Evolutionary conservation across 140 eudicot species (phyloP).

Genomic region (Flaveria floridana): DNA sequence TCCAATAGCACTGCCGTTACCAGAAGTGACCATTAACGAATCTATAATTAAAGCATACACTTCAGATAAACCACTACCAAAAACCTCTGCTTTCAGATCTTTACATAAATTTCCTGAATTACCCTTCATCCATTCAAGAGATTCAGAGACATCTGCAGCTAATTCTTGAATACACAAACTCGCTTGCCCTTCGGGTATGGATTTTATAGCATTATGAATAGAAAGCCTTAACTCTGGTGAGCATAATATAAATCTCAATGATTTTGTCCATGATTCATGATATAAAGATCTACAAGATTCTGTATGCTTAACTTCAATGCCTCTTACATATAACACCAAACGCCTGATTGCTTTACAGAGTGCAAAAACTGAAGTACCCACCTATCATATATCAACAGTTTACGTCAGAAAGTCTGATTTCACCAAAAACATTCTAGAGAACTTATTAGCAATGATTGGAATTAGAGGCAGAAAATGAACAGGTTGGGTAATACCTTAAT

Average conservation of each 20-base stretch:
- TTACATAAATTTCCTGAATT: conserved; percentile 26
- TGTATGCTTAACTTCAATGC: conserved; percentile 38
- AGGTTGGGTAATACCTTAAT: neutral
- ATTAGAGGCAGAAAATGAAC: neutral
- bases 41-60: conserved; percentile 63
- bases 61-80: conserved; percentile 66
- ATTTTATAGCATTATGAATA: conserved; percentile 57
- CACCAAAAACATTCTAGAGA: neutral
- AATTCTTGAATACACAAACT: conserved; percentile 55
- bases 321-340: conserved; percentile 36
- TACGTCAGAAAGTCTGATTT: conserved; percentile 24
- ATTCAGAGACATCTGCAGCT: conserved; percentile 52
- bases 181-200: conserved; percentile 92
- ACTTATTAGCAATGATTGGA: neutral
- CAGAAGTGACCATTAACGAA: conserved; percentile 63
- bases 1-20: conserved; percentile 69
- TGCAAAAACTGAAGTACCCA: conserved; percentile 57
- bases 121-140: conserved; percentile 68
- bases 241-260: conserved; percentile 53
- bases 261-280: conserved; percentile 53
- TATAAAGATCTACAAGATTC: conserved; percentile 21
- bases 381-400: conserved; percentile 46
- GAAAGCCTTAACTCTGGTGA: conserved; percentile 67
- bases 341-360: conserved; percentile 74
- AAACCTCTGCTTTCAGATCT: conserved; percentile 51